phyloP scores from a whole-genome alignment of 768 basidiomycete species.

The Fomitopsis serialis region DNA sequence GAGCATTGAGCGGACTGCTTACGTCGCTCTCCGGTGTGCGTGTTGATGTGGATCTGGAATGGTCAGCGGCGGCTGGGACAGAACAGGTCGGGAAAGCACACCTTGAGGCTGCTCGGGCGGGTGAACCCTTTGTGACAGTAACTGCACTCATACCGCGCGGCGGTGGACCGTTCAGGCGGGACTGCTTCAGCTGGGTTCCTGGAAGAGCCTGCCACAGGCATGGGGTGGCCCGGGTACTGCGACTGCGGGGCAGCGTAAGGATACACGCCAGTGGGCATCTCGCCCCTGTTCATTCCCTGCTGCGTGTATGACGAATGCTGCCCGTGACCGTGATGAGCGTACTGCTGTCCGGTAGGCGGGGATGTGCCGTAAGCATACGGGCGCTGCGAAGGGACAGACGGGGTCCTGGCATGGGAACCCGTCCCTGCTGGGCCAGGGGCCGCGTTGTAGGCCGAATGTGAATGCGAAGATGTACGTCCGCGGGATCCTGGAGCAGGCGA shows the following conservation, averaged over 20 bases:
- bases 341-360: conserved; percentile 6
- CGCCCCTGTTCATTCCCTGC: conserved; percentile 9
- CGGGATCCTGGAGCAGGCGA: conserved; percentile 11
- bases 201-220: conserved; percentile 21
- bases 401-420: conserved; percentile 10
- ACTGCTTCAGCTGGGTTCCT: conserved; percentile 9
- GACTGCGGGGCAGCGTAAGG: conserved; percentile 34
- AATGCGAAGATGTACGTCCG: conserved; percentile 10
- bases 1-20: conserved; percentile 26
- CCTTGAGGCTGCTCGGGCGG: conserved; percentile 79
- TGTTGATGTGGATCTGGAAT: conserved; percentile 72
- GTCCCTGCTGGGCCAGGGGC: conserved; percentile 6
- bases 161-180: conserved; percentile 18
- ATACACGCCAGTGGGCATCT: conserved; percentile 20
- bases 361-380: conserved; percentile 7
- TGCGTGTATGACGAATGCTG: conserved; percentile 4
- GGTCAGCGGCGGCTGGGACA: conserved; percentile 2
- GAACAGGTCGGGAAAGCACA: conserved; percentile 20
- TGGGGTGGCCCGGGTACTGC: conserved; percentile 34
- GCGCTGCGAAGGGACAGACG: conserved; percentile 15
- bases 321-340: conserved; percentile 10
- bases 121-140: conserved; percentile 82
- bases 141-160: conserved; percentile 66
- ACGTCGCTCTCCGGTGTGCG: conserved; percentile 85
- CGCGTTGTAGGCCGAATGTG: conserved; percentile 8